Conservation (phyloP, 2,329 filamentous ascomycete genomes). For the Neonectria punicea region DNA sequence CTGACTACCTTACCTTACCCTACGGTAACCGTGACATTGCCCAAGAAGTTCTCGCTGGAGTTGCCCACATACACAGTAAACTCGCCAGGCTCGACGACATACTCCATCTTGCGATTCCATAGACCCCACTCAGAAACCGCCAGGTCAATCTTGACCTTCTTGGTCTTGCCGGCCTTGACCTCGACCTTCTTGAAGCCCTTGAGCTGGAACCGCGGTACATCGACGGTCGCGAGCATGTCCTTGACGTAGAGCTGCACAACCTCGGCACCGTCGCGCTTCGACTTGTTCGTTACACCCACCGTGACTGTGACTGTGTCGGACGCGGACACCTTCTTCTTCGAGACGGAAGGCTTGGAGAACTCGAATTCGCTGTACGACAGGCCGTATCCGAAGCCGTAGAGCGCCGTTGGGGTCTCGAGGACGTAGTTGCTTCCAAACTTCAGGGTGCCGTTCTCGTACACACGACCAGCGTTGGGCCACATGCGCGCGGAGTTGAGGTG, state of each 20-base stretch:
- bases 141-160: slow-evolving; percentile 60
- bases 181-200: slow-evolving; percentile 75
- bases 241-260: slow-evolving; percentile 76
- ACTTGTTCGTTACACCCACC: slow-evolving; percentile 71
- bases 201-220: slow-evolving; percentile 71
- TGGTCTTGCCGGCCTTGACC: slow-evolving; percentile 68
- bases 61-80: slow-evolving; percentile 72
- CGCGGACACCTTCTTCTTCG: slow-evolving; percentile 56
- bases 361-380: slow-evolving; percentile 72
- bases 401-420: slow-evolving; percentile 66
- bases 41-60: slow-evolving; percentile 65
- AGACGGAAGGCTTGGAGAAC: slow-evolving; percentile 65
- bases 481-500: slow-evolving; percentile 74
- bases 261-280: slow-evolving; percentile 67
- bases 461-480: slow-evolving; percentile 62
- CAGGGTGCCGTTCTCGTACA: slow-evolving; percentile 68
- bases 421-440: slow-evolving; percentile 74
- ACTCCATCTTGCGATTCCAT: slow-evolving; percentile 72
- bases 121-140: slow-evolving; percentile 68
- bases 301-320: slow-evolving; percentile 67
- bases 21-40: slow-evolving; percentile 67
- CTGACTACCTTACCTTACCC: slow-evolving; percentile 12
- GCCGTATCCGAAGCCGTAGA: slow-evolving; percentile 75
- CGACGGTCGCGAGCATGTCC: slow-evolving; percentile 70
- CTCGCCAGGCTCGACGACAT: slow-evolving; percentile 77